A percentile compares a stretch with the other conserved stretches of the same genome.
Conservation (phyloP, 352 stramenopile genomes). For the Pythium pyrilobum region DNA sequence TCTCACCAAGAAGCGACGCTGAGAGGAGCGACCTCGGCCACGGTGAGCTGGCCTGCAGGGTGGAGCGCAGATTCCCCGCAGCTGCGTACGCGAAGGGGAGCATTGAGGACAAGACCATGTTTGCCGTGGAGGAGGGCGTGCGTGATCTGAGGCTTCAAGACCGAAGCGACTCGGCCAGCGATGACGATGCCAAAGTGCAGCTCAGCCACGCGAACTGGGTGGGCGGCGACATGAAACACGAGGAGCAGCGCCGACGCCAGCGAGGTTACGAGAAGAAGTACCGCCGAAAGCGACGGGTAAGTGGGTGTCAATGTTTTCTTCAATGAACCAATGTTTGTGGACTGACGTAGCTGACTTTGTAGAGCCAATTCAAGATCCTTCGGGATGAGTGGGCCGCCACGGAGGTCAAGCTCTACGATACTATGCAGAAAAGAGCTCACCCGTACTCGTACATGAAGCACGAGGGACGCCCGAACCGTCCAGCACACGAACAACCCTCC, state of each 20-base stretch:
- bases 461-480: neutral
- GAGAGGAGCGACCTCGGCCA: neutral
- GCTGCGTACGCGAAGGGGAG: too few species aligned
- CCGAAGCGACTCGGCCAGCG: neutral
- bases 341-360: neutral
- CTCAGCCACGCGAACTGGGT: neutral
- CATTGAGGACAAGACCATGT: neutral
- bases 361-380: neutral
- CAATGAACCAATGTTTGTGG: neutral
- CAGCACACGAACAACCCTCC: neutral
- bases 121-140: neutral
- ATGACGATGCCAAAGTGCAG: slow-evolving; percentile 1
- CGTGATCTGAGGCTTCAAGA: neutral
- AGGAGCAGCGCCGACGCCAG: slow-evolving; percentile 2
- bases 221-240: neutral
- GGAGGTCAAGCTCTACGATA: neutral
- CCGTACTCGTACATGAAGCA: too few species aligned
- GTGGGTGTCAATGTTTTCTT: slow-evolving; percentile 9
- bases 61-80: too few species aligned
- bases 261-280: slow-evolving; percentile 6
- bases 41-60: neutral
- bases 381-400: neutral
- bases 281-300: slow-evolving; percentile 30
- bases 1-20: neutral
- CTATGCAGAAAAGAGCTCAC: neutral